phyloP scores from a whole-genome alignment of 2,329 filamentous ascomycete genomes.

The Ophiocordyceps camponoti-rufipedis region DNA sequence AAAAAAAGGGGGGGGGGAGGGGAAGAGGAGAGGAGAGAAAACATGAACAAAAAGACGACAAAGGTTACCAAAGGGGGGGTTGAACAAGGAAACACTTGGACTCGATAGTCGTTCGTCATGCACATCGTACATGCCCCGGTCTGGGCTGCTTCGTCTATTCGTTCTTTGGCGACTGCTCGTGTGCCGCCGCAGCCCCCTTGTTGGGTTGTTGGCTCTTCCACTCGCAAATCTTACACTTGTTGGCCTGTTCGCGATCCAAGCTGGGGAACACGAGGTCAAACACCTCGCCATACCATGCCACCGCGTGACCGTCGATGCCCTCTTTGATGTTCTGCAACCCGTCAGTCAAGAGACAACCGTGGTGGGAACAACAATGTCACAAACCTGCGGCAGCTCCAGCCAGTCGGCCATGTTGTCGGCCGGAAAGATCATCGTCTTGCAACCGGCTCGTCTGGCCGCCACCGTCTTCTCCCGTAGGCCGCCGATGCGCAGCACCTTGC shows the following conservation, averaged over 20 bases:
- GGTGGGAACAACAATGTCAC: constrained; percentile 16
- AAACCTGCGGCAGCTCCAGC: constrained; percentile 88
- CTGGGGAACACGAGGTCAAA: constrained; percentile 81
- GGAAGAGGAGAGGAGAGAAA: too few species aligned
- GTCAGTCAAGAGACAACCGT: background rate
- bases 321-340: constrained; percentile 83
- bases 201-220: constrained; percentile 26
- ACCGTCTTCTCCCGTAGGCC: constrained; percentile 95
- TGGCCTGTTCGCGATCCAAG: constrained; percentile 55
- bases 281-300: constrained; percentile 86
- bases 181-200: constrained; percentile 11
- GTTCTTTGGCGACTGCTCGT: constrained; percentile 17
- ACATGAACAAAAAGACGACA: too few species aligned
- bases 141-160: constrained; percentile 8
- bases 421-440: constrained; percentile 87
- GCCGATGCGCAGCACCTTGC: constrained; percentile 89
- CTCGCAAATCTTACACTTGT: constrained; percentile 48
- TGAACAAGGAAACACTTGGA: too few species aligned
- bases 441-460: constrained; percentile 78
- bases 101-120: too few species aligned
- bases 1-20: too few species aligned
- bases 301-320: constrained; percentile 78
- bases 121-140: too few species aligned
- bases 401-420: constrained; percentile 92
- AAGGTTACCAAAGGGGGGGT: too few species aligned